Base-by-base conservation (phyloP, 345 rosid species). In the Boechera divaricarpa region DNA sequence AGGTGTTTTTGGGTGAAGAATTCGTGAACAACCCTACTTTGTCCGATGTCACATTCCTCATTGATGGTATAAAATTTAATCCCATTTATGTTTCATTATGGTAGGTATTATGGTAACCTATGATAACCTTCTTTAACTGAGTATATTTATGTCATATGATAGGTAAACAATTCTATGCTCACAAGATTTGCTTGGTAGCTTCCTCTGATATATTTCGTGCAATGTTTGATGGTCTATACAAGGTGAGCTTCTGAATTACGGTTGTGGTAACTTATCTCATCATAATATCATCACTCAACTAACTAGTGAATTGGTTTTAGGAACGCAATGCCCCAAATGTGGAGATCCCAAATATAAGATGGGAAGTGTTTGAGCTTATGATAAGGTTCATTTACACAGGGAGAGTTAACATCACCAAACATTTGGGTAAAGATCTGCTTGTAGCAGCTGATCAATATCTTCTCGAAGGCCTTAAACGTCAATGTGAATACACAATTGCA, bases 391-490 rank as follows among this genome's bases (percentile, higher is more conserved):
- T 91, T 69, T 89, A 89, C 82, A 89, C 97, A 41, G 91, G 97
- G 66, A 83, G 85, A 3, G 81, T 86, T 24, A 75, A 78, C 52
- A 82, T 91, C 41, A 26, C 70, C 28, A 73, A 63, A 32, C 83
- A 86, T 48, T 48, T 86, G 73, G 97, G 93, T 45, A 89, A 86
- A 59, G 91, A 89, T 48, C 87, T 91, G 55, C 94, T 91, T 18
- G 82, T 76, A 77, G 97, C 94, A 48, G 94, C 97, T 39, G 97
- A 91, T 73, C 97, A 91, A 36, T 91, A 91, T 85, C 90, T 89
- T 74, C 69, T 91, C 53, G 82, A 83, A 12, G 91, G 90, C 7
- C 93, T 91, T 52, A 91, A 89, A 73, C 86, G 87, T n/a, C 86
- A 79, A 28, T 87, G 97, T 36, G 95, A 91, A 73, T 86, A 75